Conservation (phyloP, 1,284 basidiomycete genomes). For the Tilletia caries region DNA sequence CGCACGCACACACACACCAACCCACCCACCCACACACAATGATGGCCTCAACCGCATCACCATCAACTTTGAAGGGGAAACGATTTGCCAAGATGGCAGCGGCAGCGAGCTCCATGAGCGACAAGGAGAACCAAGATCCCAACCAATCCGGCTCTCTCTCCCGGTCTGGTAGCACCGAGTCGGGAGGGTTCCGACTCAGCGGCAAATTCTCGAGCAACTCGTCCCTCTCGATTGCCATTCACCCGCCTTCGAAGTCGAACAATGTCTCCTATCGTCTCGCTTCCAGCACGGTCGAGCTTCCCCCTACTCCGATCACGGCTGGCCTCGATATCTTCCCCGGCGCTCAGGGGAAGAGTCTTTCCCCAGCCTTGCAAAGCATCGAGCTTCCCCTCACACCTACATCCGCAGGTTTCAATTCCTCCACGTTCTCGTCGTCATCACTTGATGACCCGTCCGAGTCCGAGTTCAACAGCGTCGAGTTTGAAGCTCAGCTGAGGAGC, state of each 20-base stretch:
- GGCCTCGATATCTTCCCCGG: constrained; percentile 6
- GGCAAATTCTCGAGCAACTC: constrained; percentile 9
- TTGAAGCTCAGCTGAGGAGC: not conserved
- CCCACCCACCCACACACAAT: too few species aligned
- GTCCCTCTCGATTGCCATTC: constrained; percentile 9
- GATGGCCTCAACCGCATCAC: too few species aligned
- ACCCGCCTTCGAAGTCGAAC: constrained; percentile 4
- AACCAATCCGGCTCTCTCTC: not conserved
- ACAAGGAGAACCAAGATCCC: not conserved
- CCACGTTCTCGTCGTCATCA: not conserved
- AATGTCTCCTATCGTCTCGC: not conserved
- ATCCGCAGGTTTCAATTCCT: constrained; percentile 1
- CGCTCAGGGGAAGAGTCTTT: not conserved
- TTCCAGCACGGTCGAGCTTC: not conserved
- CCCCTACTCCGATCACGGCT: constrained; percentile 5
- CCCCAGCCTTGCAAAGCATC: not conserved
- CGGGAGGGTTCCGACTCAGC: not conserved
- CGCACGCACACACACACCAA: too few species aligned
- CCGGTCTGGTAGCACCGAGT: not conserved
- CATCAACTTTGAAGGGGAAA: too few species aligned
- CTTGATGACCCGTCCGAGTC: not conserved
- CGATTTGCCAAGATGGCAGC: too few species aligned
- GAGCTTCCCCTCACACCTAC: constrained; percentile 9
- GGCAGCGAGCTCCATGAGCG: not conserved
- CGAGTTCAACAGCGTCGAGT: not conserved